Base-by-base conservation (phyloP, 768 basidiomycete species). In the Lactarius pseudohatsudake region DNA sequence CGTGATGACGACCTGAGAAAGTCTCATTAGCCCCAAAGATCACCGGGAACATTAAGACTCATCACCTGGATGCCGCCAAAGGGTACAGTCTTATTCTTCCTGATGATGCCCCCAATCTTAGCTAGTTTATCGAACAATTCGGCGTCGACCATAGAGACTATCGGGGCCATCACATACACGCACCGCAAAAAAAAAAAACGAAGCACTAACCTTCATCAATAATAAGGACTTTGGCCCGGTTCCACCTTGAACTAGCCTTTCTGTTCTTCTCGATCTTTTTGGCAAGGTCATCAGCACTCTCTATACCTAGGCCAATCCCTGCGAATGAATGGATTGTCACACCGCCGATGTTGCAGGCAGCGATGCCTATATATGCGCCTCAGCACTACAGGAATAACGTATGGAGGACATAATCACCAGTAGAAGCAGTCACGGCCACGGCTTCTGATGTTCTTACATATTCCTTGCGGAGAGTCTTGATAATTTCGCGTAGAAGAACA, bases 71-170 rank as follows among this genome's bases (percentile, higher is more conserved):
- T 96, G 2, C 94, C 97, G 43, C 97, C 97, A 67, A 98, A 98
- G 0, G 97, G 92, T 41, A 81, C 78, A 0, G 22, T 8, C 11
- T 72, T n/a, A 1, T 81, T 84, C 69, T 85, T 86, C 57, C 91
- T 80, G 43, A 98, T 64, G 1, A 80, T 75, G 66, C 81, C 77
- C 2, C 87, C 96, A 45, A 98, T 86, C 36, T 72, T 79, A 2
- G 86, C 86, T 11, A 98, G 82, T 75, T 97, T 98, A 78, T 98
- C 94, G 71, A 98, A 96, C 5, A 96, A 79, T 45, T 89, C 88
- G 1, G 91, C 95, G 61, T 98, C 96, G 10, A 99, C 84, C 97
- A 99, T 99, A 1, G 97, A 98, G 13, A 99, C 96, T 99, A 65
- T 9, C 10, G 41, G 57, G 58, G 16, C 45, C 53, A 22, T 70